Evolutionary conservation across 768 basidiomycete species (phyloP).

Genomic region (Cubamyces lactineus): DNA sequence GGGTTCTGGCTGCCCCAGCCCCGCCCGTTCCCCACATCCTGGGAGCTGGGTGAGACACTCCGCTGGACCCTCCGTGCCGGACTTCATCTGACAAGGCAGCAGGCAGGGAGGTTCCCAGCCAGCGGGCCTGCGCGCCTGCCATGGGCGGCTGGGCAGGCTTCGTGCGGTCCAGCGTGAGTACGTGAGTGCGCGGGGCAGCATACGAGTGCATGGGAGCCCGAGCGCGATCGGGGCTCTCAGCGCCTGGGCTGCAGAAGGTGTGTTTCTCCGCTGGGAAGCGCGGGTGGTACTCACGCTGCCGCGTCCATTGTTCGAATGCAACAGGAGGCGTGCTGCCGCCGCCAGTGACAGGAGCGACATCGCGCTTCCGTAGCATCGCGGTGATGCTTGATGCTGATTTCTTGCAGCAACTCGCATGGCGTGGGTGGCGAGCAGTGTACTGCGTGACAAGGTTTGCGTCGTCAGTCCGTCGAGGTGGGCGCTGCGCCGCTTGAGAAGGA

Average conservation of each 20-base stretch:
- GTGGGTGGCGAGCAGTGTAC: too few relatives aligned
- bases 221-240: constrained; percentile 21
- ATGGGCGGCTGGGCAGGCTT: not conserved
- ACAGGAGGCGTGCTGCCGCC: not conserved
- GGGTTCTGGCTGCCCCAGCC: constrained; percentile 6
- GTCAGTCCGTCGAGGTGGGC: not conserved
- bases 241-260: constrained; percentile 11
- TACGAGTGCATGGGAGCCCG: constrained; percentile 16
- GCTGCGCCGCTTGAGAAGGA: constrained; percentile 8
- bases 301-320: not conserved
- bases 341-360: too few relatives aligned
- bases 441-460: not conserved
- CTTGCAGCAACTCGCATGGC: too few relatives aligned
- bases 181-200: not conserved
- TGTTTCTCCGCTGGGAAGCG: constrained; percentile 13
- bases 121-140: not conserved
- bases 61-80: not conserved
- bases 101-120: not conserved
- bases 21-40: constrained; percentile 5
- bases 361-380: too few relatives aligned
- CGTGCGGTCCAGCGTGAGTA: not conserved
- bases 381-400: too few relatives aligned
- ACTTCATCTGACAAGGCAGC: not conserved
- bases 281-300: constrained; percentile 17
- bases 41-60: not conserved